These are phyloP conservation scores for Plectosphaerella plurivora DNA, from an alignment of 2,329 filamentous ascomycete genomes.

Conservation along the genomic window DNA sequence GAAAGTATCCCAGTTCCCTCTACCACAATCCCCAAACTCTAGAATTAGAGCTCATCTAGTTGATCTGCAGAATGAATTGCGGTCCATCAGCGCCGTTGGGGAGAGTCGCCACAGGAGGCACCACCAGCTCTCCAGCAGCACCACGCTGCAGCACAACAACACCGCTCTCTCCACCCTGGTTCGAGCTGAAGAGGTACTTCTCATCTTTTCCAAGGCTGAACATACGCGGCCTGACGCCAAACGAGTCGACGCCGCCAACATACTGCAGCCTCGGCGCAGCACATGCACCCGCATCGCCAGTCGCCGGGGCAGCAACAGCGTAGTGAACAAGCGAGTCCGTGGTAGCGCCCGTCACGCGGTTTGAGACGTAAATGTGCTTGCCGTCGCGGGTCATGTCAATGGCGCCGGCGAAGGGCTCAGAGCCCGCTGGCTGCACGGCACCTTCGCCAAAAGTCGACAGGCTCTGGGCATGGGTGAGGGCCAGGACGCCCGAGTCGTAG, in stretches of 20 bases:
- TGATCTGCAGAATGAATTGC: slow-evolving; percentile 26
- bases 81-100: slow-evolving; percentile 18
- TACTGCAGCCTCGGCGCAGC: slow-evolving; percentile 26
- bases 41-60: not conserved
- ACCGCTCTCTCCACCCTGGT: slow-evolving; percentile 35
- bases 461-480: slow-evolving; percentile 28
- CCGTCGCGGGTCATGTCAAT: slow-evolving; percentile 35
- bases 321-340: slow-evolving; percentile 46
- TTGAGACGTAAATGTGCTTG: slow-evolving; percentile 45
- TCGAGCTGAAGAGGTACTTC: slow-evolving; percentile 37
- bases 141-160: slow-evolving; percentile 32
- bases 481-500: slow-evolving; percentile 29
- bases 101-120: slow-evolving; percentile 20
- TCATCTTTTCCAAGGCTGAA: slow-evolving; percentile 34
- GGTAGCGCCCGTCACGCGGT: slow-evolving; percentile 34
- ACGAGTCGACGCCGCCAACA: slow-evolving; percentile 24
- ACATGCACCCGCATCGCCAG: slow-evolving; percentile 14
- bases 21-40: not conserved
- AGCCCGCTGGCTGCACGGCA: slow-evolving; percentile 28
- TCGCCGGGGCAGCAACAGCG: slow-evolving; percentile 18
- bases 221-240: slow-evolving; percentile 39
- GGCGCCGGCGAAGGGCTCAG: slow-evolving; percentile 35
- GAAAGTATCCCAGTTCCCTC: not conserved
- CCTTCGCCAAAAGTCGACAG: slow-evolving; percentile 30
- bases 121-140: slow-evolving; percentile 21